Evolutionary conservation across 768 basidiomycete species (phyloP).

Genomic region (Tylopilus plumbeoviolaceoides): DNA sequence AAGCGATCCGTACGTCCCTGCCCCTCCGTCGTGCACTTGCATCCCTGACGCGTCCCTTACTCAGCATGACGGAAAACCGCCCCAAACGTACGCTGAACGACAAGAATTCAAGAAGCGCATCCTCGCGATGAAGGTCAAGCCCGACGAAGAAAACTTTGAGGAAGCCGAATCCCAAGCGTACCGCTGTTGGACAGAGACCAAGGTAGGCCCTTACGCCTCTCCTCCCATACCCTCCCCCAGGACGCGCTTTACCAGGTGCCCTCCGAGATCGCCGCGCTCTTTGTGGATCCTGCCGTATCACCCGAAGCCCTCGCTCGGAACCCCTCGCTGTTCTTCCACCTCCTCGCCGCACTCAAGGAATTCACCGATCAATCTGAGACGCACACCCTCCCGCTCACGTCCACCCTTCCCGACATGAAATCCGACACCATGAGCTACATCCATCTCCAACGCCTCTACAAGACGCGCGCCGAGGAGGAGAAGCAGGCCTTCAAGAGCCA

Average conservation of each 20-base stretch:
- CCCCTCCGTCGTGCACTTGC: neutral
- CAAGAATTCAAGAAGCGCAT: conserved; percentile 72
- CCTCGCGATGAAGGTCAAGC: conserved; percentile 59
- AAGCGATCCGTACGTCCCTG: conserved; percentile 57
- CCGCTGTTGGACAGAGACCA: conserved; percentile 64
- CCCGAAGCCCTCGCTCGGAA: conserved; percentile 36
- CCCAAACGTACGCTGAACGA: conserved; percentile 56
- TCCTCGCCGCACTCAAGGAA: conserved; percentile 66
- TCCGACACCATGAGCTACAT: conserved; percentile 83
- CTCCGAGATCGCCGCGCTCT: conserved; percentile 58
- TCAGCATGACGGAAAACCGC: conserved; percentile 65
- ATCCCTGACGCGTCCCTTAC: neutral
- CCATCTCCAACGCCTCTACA: conserved; percentile 81
- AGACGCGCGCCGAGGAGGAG: conserved; percentile 68
- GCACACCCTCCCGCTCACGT: conserved; percentile 74
- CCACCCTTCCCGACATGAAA: conserved; percentile 94
- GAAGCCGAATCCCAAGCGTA: conserved; percentile 90
- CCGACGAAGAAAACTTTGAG: conserved; percentile 96
- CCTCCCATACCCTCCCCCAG: neutral
- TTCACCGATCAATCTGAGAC: conserved; percentile 55
- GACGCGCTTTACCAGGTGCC: conserved; percentile 47
- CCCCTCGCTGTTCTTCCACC: conserved; percentile 72
- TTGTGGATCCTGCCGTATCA: conserved; percentile 54
- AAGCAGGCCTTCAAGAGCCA: conserved; percentile 52
- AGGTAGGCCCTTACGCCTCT: conserved; percentile 25